phyloP scores from a whole-genome alignment of 73 alveolate genomes.

The Paramecium primaurelia region DNA sequence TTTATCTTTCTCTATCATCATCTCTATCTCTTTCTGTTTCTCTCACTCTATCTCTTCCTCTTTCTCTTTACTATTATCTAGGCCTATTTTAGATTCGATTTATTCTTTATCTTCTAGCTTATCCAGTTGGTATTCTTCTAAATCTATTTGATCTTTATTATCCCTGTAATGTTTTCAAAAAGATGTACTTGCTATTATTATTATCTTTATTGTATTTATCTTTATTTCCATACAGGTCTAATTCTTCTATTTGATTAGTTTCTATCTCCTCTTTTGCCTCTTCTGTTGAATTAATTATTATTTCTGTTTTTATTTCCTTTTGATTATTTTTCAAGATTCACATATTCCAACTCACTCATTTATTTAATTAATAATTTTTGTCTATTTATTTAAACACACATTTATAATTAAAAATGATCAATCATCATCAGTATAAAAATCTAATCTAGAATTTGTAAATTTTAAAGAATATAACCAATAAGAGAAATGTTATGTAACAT shows the following conservation, averaged over 20 bases:
- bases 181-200: neutral
- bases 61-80: neutral
- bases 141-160: neutral
- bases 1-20: neutral
- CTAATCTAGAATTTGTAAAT: constrained; percentile 56
- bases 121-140: neutral
- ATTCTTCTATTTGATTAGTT: neutral
- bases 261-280: neutral
- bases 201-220: neutral
- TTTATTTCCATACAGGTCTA: neutral
- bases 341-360: neutral
- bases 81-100: neutral
- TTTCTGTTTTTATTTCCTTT: neutral
- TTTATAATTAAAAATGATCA: neutral
- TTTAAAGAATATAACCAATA: constrained; percentile 53
- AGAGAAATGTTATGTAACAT: constrained; percentile 54
- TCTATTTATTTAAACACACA: neutral
- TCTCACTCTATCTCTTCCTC: neutral
- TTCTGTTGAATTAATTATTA: neutral
- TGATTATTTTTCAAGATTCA: neutral
- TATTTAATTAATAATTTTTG: neutral
- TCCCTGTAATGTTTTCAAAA: neutral
- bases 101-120: neutral
- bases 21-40: neutral
- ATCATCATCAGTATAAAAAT: constrained; percentile 59